These are phyloP conservation scores for rapeseed (Brassica napus) DNA, from an alignment of 345 rosid genomes.

Conservation along the genomic window Da-Ae NC_063447.1:47740501-47741000, in stretches of 20 bases:
- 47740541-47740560: background rate
- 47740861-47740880: conserved; percentile 23
- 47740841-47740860: conserved; percentile 31
- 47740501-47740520: background rate
- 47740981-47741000: too few species aligned
- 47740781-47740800: background rate
- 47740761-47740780: background rate
- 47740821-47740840: conserved; percentile 19
- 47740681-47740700: background rate
- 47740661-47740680: background rate
- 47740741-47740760: background rate
- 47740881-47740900: conserved; percentile 6
- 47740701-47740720: background rate
- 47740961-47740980: too few species aligned
- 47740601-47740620: background rate
- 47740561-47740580: background rate
- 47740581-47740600: background rate
- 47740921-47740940: background rate
- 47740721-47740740: background rate
- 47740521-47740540: background rate
- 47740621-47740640: background rate
- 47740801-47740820: conserved; percentile 15
- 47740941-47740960: background rate
- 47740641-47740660: too few species aligned
- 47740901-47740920: conserved; percentile 7